Base-by-base conservation (phyloP, 2,329 filamentous ascomycete genomes). In the Cytospora leucostoma region DNA sequence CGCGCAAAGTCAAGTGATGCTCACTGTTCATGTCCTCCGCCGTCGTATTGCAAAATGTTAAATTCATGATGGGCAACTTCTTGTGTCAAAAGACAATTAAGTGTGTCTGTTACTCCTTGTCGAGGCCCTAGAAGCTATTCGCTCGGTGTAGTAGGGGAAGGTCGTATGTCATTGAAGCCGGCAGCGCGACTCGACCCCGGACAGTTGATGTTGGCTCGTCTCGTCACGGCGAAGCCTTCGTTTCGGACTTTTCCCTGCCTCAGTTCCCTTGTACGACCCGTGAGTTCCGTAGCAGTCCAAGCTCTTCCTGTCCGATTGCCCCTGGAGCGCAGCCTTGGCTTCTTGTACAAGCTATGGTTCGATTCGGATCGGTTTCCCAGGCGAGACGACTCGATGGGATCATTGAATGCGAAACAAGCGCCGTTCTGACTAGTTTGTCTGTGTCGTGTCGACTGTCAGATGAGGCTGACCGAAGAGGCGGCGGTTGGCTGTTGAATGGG, bases 21-120 rank as follows among this genome's bases (percentile, higher is more conserved):
- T 74, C 70, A 75, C 64, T 66, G 8, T 58, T 50, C 61, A 61
- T 56, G 3, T 59, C 56, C 64, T 66, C 64, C 49, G 58, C 64
- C 54, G 64, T 66, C 19, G 61, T 64, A 19, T 66, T 66, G 61
- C 64, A 66, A 38, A 61, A 61, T n/a, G 38, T 57, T 27, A 59
- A 61, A 47, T 61, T 44, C 64, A 66, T 66, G 21, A 35, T 61
- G 17, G 61, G 53, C 55, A 60, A 34, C 38, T 35, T 38, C 27
- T 57, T 38, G 19, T 49, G 54, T 61, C 49, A n/a, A 53, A 27
- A 37, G 38, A 52, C 64, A 59, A 62, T 37, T 61, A 52, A 61
- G 33, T 38, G 32, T 37, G 47, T 47, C 27, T 37, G 11, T 53
- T 47, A 35, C 50, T 54, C 56, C 47, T 40, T 40, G 44, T 56